Conservation (phyloP, 768 basidiomycete genomes). For the Boletus fagicola region DNA sequence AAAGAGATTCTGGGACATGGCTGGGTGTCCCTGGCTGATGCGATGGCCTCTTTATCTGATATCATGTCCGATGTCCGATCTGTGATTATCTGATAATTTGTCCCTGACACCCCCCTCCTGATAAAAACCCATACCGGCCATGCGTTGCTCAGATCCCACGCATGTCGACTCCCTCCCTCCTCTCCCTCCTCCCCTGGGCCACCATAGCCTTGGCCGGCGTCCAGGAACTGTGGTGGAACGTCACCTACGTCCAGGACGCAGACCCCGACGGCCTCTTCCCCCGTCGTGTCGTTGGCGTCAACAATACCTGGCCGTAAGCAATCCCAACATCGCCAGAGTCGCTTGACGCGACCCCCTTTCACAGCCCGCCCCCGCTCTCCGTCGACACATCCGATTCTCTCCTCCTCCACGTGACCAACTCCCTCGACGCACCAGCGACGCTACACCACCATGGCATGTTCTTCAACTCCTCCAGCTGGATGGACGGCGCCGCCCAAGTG, state of each 20-base stretch:
- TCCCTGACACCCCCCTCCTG: too few species aligned
- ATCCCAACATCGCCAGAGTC: neutral
- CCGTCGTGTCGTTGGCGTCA: conserved; percentile 82
- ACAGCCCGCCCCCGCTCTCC: conserved; percentile 78
- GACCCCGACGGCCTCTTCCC: conserved; percentile 82
- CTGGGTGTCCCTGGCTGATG: neutral
- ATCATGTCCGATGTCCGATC: neutral
- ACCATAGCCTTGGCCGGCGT: conserved; percentile 57
- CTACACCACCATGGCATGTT: conserved; percentile 96
- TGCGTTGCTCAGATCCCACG: neutral
- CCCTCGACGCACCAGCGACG: conserved; percentile 60
- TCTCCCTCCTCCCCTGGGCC: conserved; percentile 24
- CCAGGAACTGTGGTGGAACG: conserved; percentile 84
- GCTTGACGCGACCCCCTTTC: neutral
- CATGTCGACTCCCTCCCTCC: neutral
- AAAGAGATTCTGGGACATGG: conserved; percentile 54
- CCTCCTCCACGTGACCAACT: conserved; percentile 74
- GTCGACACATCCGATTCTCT: conserved; percentile 71
- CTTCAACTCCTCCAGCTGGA: conserved; percentile 84
- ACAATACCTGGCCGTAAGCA: conserved; percentile 90
- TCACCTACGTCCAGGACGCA: conserved; percentile 75
- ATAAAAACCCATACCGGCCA: neutral
- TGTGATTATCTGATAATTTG: conserved; percentile 1
- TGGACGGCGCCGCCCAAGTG: conserved; percentile 82
- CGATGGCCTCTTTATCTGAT: conserved; percentile 1